Percentiles rank a stretch among this genome's conserved stretches.
phyloP scores from a whole-genome alignment of 768 basidiomycete genomes.

The Pleurotus eryngii region DNA sequence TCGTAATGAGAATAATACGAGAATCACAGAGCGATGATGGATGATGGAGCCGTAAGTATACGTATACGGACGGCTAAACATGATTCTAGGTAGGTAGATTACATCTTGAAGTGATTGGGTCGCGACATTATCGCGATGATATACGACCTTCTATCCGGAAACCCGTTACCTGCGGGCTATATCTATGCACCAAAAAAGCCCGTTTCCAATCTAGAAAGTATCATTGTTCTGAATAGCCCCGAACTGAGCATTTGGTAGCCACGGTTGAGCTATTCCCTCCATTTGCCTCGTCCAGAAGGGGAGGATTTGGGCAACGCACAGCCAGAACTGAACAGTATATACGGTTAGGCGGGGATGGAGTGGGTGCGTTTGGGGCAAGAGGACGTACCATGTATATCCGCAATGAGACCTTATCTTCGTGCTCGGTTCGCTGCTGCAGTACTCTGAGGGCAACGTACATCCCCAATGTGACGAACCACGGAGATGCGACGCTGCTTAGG shows the following conservation, averaged over 20 bases:
- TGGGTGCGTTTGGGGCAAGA: neutral
- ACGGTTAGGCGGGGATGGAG: neutral
- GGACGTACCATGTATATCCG: conserved; percentile 5
- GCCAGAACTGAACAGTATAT: neutral
- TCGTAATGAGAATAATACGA: no score
- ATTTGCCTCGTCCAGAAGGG: conserved; percentile 6
- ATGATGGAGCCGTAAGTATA: no score
- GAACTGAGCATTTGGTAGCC: neutral
- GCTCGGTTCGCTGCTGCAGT: neutral
- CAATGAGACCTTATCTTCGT: conserved; percentile 6
- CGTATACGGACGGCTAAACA: no score
- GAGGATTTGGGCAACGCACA: conserved; percentile 4
- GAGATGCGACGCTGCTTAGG: neutral
- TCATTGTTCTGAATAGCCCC: conserved; percentile 1
- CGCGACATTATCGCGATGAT: no score
- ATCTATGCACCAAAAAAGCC: neutral
- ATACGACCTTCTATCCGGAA: no score
- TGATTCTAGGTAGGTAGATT: no score
- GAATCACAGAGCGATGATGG: no score
- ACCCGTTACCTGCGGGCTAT: no score
- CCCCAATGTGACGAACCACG: conserved; percentile 4
- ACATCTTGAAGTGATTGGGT: no score
- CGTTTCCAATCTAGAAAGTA: neutral
- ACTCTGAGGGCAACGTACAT: conserved; percentile 7
- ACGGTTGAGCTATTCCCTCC: neutral